Conservation (phyloP, 805 yeast species). For the Wickerhamomyces pijperi region DNA sequence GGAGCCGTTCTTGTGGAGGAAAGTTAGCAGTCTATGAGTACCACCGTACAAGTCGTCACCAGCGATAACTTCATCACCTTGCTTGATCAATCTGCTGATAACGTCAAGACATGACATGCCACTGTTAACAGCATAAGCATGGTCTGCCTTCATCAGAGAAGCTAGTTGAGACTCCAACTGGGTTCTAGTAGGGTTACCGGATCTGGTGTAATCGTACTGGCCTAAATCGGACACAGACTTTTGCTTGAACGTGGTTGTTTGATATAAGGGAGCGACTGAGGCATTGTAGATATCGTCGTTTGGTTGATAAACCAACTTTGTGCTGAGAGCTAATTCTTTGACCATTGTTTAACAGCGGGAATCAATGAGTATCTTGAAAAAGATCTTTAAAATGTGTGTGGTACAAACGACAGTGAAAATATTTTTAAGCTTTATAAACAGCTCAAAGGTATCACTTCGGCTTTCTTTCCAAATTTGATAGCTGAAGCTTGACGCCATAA, state of each 20-base stretch:
- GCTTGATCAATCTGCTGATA: slow-evolving; percentile 56
- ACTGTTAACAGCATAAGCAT: slow-evolving; percentile 72
- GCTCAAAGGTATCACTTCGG: too few species aligned
- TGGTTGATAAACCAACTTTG: slow-evolving; percentile 10
- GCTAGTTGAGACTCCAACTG: slow-evolving; percentile 69
- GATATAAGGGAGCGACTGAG: slow-evolving; percentile 81
- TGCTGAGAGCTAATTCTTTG: slow-evolving; percentile 8
- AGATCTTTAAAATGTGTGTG: too few species aligned
- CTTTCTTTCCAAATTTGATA: neutral
- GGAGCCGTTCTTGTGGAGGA: slow-evolving; percentile 50
- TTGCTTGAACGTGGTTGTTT: slow-evolving; percentile 91
- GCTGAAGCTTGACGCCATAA: neutral
- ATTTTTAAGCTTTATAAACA: too few species aligned
- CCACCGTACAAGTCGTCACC: slow-evolving; percentile 96
- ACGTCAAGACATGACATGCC: slow-evolving; percentile 94
- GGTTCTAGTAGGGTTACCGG: slow-evolving; percentile 90
- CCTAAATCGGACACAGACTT: slow-evolving; percentile 63
- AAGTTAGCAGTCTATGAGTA: slow-evolving; percentile 74
- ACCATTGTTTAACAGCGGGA: too few species aligned
- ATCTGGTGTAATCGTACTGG: slow-evolving; percentile 76
- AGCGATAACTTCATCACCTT: slow-evolving; percentile 87
- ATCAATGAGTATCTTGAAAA: too few species aligned
- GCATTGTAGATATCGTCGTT: slow-evolving; percentile 64
- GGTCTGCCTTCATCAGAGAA: slow-evolving; percentile 65
- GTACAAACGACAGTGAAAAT: too few species aligned